Evolutionary conservation across 78 protist species (phyloP), one percentile per base, ranked within the genome.

Genomic region (Capsaspora owczarzaki): DNA sequence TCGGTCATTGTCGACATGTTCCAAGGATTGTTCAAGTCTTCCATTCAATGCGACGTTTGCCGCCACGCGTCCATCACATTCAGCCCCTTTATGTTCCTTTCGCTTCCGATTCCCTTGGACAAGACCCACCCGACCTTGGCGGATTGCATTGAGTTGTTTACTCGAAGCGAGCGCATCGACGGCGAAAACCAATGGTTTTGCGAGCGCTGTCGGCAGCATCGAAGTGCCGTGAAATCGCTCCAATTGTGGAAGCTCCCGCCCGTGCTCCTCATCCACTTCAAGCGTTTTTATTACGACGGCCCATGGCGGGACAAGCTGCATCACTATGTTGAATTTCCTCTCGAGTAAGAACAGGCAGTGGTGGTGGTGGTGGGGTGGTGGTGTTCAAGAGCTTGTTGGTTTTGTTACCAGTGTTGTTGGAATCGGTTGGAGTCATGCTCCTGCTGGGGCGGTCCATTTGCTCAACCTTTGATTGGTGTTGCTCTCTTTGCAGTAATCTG

Each of bases 161-260:
- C 78, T 33, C 68, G 79, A 38, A 77, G 60, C 3, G 95, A 86
- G 69, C 51, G 47, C 31, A 38, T 89, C 40, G 80, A 86, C 19
- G 83, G 76, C 14, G 83, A 84, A 4, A 89, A 89, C 60, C 86
- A 44, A 23, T 76, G 81, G 46, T 89, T 40, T 41, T 92, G 93
- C 66, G 89, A 90, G 5, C 61, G 71, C 60, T 92, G 93, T 74
- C 81, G 87, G 41, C n/a, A 49, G 20, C 89, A 83, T 44, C 83
- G 69, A 42, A 66, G 72, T 51, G 91, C 90, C 35, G 0, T 38
- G 40, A 90, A 93, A 49, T 81, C 81, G 31, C 33, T 93, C n/a
- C 92, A 85, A n/a, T 29, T 95, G 22, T 93, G 95, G 94, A 56
- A 86, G 79, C 82, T 90, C 33, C 97, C 97, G 75, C 80, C 82